A percentile compares a stretch with the other conserved stretches of the same genome.
Evolutionary conservation across 306 rosid species (phyloP).

Genomic region (Fragaria vesca): DNA sequence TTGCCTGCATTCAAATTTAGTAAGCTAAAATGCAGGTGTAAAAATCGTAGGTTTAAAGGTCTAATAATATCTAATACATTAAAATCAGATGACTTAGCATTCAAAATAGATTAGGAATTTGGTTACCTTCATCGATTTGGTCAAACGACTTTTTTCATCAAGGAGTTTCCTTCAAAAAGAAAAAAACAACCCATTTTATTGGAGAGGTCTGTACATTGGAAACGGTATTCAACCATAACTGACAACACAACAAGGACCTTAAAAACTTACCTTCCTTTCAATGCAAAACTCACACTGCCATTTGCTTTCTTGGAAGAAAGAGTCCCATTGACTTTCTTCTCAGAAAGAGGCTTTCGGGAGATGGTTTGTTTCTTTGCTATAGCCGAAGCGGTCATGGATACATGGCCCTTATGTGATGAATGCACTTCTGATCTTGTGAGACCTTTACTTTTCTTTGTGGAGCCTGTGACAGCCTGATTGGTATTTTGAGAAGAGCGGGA

Average conservation of each 20-base stretch:
- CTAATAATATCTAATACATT: background rate
- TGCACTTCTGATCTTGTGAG: constrained; percentile 24
- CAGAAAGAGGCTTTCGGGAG: constrained; percentile 35
- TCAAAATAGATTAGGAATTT: background rate
- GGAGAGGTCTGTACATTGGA: background rate
- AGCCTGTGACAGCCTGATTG: constrained; percentile 20
- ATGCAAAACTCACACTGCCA: constrained; percentile 22
- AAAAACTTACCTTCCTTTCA: constrained; percentile 62
- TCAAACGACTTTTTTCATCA: constrained; percentile 43
- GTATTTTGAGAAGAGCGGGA: constrained; percentile 60
- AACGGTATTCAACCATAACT: background rate
- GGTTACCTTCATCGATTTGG: constrained; percentile 61
- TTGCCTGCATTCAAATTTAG: constrained; percentile 31
- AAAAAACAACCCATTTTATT: background rate
- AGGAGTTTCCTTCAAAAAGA: constrained; percentile 63
- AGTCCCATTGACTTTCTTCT: constrained; percentile 43
- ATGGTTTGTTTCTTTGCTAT: constrained; percentile 42
- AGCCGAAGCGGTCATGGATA: constrained; percentile 39
- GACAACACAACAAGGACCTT: background rate
- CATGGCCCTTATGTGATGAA: constrained; percentile 42
- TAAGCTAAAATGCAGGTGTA: constrained; percentile 2
- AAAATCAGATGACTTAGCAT: background rate
- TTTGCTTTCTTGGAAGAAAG: constrained; percentile 44
- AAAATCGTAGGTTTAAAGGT: background rate
- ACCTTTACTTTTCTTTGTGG: constrained; percentile 41